Evolutionary conservation across 768 basidiomycete genomes (phyloP).

Genomic region (Artomyces pyxidatus): DNA sequence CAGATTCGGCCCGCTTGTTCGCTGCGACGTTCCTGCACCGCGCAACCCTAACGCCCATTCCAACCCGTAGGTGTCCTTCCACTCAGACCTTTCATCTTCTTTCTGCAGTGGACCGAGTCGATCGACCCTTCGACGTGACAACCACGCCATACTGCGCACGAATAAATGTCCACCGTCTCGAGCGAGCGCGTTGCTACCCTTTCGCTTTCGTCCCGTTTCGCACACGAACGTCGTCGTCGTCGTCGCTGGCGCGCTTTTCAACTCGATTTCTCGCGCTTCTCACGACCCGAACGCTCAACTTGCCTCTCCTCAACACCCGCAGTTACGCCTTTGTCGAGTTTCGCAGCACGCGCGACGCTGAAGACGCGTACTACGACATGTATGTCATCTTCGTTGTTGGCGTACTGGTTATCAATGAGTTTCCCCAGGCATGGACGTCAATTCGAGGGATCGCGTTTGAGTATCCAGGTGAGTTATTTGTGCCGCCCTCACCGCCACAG

Average conservation of each 20-base stretch:
- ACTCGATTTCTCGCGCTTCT: slow-evolving; percentile 21
- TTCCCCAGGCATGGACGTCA: slow-evolving; percentile 58
- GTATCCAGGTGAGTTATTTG: slow-evolving; percentile 51
- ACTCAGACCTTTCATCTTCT: slow-evolving; percentile 13
- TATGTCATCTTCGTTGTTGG: slow-evolving; percentile 28
- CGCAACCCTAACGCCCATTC: slow-evolving; percentile 66
- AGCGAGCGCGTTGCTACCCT: slow-evolving; percentile 9
- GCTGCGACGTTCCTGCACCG: slow-evolving; percentile 86
- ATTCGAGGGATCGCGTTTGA: slow-evolving; percentile 68
- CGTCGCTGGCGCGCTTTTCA: slow-evolving; percentile 26
- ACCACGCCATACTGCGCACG: neutral
- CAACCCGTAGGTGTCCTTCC: slow-evolving; percentile 67
- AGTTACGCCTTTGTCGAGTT: slow-evolving; percentile 89
- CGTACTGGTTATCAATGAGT: neutral
- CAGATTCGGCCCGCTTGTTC: slow-evolving; percentile 76
- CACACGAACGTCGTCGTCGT: slow-evolving; percentile 18
- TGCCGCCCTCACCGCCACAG: neutral
- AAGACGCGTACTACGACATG: slow-evolving; percentile 83
- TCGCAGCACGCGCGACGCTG: slow-evolving; percentile 67
- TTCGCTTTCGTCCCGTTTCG: slow-evolving; percentile 13
- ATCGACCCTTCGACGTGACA: slow-evolving; percentile 14
- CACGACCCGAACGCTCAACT: slow-evolving; percentile 47
- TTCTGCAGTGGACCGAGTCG: slow-evolving; percentile 18
- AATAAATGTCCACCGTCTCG: slow-evolving; percentile 14
- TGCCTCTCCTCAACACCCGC: slow-evolving; percentile 34